Conservation (phyloP, 2,329 filamentous ascomycete species). For the Endoconidiophora laricicola region DNA sequence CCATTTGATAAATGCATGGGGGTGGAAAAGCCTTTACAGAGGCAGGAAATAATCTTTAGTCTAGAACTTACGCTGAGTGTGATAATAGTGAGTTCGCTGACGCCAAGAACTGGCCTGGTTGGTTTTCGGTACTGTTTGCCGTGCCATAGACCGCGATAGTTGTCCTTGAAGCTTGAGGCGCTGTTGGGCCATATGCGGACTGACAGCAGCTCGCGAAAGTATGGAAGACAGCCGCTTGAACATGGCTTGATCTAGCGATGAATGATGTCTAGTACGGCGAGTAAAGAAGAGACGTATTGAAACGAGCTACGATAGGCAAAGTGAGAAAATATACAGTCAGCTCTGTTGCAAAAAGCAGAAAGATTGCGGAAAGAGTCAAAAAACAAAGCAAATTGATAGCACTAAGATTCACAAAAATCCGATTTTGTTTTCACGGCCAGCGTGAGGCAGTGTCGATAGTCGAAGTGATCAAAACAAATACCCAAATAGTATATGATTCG, state of each 20-base stretch:
- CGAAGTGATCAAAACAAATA: too few relatives aligned
- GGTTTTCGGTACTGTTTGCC: background rate
- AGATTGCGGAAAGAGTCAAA: background rate
- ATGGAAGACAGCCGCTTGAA: background rate
- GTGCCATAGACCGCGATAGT: background rate
- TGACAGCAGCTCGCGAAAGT: constrained; percentile 2
- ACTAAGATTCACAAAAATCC: too few relatives aligned
- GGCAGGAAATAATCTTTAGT: background rate
- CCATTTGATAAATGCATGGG: background rate
- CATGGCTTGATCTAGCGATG: background rate
- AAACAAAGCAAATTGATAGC: background rate
- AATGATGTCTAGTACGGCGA: background rate
- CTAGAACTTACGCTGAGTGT: background rate
- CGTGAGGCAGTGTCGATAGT: too few relatives aligned
- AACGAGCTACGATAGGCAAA: background rate
- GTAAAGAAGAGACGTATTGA: background rate
- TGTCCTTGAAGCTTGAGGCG: background rate
- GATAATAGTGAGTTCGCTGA: too few relatives aligned
- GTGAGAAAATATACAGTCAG: background rate
- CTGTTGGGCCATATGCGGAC: background rate
- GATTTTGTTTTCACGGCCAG: too few relatives aligned
- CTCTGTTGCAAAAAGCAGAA: background rate
- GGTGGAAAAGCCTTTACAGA: too few relatives aligned
- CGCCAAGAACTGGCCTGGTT: background rate
- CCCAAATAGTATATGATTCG: too few relatives aligned